Conservation (phyloP, 345 rosid species). For the Carallia pectinifolia region DNA sequence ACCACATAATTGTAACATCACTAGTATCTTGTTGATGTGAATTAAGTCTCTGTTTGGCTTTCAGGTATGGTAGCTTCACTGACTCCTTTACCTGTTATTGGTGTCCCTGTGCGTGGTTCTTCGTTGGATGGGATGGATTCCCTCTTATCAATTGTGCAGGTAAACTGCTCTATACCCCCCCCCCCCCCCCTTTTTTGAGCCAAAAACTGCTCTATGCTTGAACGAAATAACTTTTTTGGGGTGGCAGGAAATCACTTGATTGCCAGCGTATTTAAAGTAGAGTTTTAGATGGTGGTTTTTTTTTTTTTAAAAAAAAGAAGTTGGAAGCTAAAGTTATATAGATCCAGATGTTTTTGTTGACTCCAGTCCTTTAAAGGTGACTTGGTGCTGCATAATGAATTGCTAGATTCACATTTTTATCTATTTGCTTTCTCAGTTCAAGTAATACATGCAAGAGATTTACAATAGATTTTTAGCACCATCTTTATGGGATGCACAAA, state of each 20-base stretch:
- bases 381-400: not conserved
- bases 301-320: not conserved
- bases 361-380: not conserved
- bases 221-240: too few relatives aligned
- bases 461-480: too few relatives aligned
- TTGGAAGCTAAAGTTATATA: not conserved
- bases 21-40: not conserved
- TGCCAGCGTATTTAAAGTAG: too few relatives aligned
- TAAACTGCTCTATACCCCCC: slow-evolving; percentile 11
- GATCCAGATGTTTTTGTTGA: not conserved
- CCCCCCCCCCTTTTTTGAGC: too few relatives aligned
- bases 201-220: not conserved
- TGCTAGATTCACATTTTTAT: too few relatives aligned
- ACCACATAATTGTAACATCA: not conserved
- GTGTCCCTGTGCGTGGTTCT: slow-evolving; percentile 87
- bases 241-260: too few relatives aligned
- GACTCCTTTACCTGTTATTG: slow-evolving; percentile 88
- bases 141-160: slow-evolving; percentile 92
- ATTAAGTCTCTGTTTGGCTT: slow-evolving; percentile 14
- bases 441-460: too few relatives aligned
- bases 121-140: slow-evolving; percentile 90
- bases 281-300: too few relatives aligned
- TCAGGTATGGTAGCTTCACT: slow-evolving; percentile 94
- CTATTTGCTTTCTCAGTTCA: not conserved
- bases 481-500: too few relatives aligned